Percentiles rank a stretch among this genome's conserved stretches.
phyloP scores from a whole-genome alignment of 352 stramenopile species.

The Phytophthora uliginosa region DNA sequence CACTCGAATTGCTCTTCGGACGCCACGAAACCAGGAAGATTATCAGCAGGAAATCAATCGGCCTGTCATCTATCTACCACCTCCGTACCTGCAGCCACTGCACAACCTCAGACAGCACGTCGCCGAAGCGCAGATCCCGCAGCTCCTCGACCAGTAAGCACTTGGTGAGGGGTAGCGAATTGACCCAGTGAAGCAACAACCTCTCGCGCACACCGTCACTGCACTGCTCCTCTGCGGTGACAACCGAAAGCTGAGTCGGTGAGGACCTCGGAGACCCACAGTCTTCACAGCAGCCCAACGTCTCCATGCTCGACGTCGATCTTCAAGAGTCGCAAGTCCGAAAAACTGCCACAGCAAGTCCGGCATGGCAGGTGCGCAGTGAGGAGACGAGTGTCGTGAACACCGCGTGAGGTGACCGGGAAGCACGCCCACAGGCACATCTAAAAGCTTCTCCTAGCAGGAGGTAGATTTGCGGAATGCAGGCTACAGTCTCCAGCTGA shows the following conservation, averaged over 20 bases:
- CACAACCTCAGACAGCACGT: slow-evolving; percentile 65
- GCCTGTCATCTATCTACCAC: background rate
- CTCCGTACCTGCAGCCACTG: slow-evolving; percentile 37
- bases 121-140: slow-evolving; percentile 63
- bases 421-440: slow-evolving; percentile 32
- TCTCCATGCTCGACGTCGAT: slow-evolving; percentile 17
- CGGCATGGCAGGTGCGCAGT: background rate
- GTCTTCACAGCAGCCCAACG: background rate
- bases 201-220: slow-evolving; percentile 28
- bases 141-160: slow-evolving; percentile 73
- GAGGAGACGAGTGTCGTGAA: background rate
- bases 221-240: background rate
- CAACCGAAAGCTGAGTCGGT: slow-evolving; percentile 5
- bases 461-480: background rate
- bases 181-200: slow-evolving; percentile 79
- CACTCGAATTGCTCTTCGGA: slow-evolving; percentile 6
- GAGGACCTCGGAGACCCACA: background rate
- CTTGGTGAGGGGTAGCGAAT: slow-evolving; percentile 68
- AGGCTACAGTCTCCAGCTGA: background rate
- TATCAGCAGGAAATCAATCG: background rate
- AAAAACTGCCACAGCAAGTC: slow-evolving; percentile 14
- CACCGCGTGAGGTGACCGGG: background rate
- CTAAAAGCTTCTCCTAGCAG: slow-evolving; percentile 9
- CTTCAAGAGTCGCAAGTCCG: slow-evolving; percentile 25
- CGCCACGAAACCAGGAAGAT: slow-evolving; percentile 1